Evolutionary conservation across 192 early-diverging fungal genomes (phyloP).

Genomic region (Coemansia sp.): DNA sequence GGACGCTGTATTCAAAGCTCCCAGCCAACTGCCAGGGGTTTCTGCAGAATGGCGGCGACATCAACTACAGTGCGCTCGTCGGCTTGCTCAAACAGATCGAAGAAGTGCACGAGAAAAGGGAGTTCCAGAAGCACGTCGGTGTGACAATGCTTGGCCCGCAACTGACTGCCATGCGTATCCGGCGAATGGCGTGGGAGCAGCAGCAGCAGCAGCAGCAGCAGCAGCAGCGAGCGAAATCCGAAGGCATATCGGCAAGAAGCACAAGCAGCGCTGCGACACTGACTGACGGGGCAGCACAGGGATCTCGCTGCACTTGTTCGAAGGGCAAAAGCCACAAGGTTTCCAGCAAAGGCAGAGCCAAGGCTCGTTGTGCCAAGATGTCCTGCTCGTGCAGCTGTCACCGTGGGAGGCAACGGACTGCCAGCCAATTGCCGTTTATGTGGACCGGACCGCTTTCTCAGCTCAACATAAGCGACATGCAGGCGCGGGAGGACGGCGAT

Average conservation of each 20-base stretch:
- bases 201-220: too few relatives aligned
- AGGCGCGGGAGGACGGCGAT: not conserved
- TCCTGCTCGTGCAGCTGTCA: not conserved
- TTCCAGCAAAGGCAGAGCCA: not conserved
- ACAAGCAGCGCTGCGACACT: not conserved
- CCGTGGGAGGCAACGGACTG: not conserved
- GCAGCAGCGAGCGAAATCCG: conserved; percentile 1
- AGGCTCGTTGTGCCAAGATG: not conserved
- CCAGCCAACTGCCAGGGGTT: conserved; percentile 44
- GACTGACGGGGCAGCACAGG: not conserved
- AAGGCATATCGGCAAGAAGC: not conserved
- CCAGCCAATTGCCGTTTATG: conserved; percentile 24
- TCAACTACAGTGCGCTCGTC: conserved; percentile 51
- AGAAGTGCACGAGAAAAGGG: conserved; percentile 55
- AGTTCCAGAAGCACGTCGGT: conserved; percentile 49
- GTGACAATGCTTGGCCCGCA: conserved; percentile 27
- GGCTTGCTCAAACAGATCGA: conserved; percentile 55
- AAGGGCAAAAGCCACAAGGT: not conserved
- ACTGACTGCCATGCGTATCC: conserved; percentile 23
- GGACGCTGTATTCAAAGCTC: conserved; percentile 37
- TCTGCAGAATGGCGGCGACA: conserved; percentile 54
- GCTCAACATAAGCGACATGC: not conserved
- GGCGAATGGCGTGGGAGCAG: conserved; percentile 31
- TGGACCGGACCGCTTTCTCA: conserved; percentile 23
- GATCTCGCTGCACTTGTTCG: not conserved